Percentiles rank a stretch among this genome's conserved stretches.
Conservation (phyloP, 495 filamentous ascomycete species). For the Terfezia claveryi region DNA sequence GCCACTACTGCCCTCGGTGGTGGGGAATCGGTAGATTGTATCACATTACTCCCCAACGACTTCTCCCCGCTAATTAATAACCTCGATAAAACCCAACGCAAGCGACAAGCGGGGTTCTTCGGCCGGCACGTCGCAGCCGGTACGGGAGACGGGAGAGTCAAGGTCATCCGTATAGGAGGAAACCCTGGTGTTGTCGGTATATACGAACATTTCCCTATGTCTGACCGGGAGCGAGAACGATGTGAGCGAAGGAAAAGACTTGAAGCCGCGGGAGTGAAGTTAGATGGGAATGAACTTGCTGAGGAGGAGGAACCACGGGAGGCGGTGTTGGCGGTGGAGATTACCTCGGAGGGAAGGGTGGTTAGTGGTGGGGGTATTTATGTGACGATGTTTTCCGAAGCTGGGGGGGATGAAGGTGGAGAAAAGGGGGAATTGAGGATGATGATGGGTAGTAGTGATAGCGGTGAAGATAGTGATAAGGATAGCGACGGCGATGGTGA, state of each 20-base stretch:
- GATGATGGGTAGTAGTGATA: not conserved
- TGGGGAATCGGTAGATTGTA: conserved; percentile 13
- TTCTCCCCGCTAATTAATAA: not conserved
- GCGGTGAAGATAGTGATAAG: not conserved
- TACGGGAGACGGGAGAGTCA: conserved; percentile 13
- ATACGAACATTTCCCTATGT: not conserved
- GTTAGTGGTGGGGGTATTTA: not conserved
- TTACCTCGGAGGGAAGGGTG: conserved; percentile 5
- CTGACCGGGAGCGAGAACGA: not conserved
- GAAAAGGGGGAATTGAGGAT: not conserved
- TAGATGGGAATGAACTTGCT: not conserved
- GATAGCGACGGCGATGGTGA: not conserved
- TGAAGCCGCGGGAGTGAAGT: not conserved
- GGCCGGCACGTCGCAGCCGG: conserved; percentile 9
- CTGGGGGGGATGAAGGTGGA: not conserved
- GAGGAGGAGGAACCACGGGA: not conserved
- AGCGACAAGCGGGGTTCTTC: not conserved
- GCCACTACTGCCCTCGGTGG: not conserved
- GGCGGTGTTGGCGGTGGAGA: conserved; percentile 18
- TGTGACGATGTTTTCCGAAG: not conserved
- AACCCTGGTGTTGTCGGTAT: conserved; percentile 1
- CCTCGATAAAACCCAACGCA: not conserved
- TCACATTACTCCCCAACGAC: conserved; percentile 2
- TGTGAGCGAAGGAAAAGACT: not conserved
- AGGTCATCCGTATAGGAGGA: conserved; percentile 13